phyloP scores from a whole-genome alignment of 108 stramenopile genomes.

The Cyclotella kingstonii region DNA sequence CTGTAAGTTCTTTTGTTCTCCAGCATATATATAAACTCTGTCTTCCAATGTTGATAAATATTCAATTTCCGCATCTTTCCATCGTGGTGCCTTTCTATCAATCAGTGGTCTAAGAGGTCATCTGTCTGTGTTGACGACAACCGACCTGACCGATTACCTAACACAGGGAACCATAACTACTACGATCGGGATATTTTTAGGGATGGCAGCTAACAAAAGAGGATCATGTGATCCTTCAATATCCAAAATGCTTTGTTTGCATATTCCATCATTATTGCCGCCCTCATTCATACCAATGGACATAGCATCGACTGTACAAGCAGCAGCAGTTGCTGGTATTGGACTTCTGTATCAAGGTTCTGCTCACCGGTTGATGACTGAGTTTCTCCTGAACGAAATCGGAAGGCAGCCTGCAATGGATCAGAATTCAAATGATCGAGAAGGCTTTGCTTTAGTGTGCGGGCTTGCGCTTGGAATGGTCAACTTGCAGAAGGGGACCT shows the following conservation, averaged over 20 bases:
- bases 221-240: constrained; percentile 89
- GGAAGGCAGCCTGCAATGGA: constrained; percentile 81
- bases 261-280: constrained; percentile 95
- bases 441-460: constrained; percentile 51
- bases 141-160: constrained; percentile 96
- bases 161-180: constrained; percentile 94
- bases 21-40: neutral
- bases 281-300: constrained; percentile 88
- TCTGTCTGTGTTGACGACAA: constrained; percentile 88
- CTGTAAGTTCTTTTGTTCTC: constrained; percentile 30
- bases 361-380: constrained; percentile 95
- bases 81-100: too few relatives aligned
- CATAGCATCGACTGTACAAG: constrained; percentile 84
- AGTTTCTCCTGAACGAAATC: constrained; percentile 95
- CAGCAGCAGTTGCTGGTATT: constrained; percentile 88
- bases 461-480: constrained; percentile 48
- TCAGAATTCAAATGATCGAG: constrained; percentile 75
- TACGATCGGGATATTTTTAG: constrained; percentile 93
- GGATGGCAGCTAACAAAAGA: constrained; percentile 93
- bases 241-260: constrained; percentile 97
- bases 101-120: constrained; percentile 90
- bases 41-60: neutral
- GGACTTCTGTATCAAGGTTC: constrained; percentile 91
- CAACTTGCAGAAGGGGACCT: constrained; percentile 38
- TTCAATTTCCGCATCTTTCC: neutral